phyloP scores from a whole-genome alignment of 78 protist species.

The Cavenderia fasciculata region DNA sequence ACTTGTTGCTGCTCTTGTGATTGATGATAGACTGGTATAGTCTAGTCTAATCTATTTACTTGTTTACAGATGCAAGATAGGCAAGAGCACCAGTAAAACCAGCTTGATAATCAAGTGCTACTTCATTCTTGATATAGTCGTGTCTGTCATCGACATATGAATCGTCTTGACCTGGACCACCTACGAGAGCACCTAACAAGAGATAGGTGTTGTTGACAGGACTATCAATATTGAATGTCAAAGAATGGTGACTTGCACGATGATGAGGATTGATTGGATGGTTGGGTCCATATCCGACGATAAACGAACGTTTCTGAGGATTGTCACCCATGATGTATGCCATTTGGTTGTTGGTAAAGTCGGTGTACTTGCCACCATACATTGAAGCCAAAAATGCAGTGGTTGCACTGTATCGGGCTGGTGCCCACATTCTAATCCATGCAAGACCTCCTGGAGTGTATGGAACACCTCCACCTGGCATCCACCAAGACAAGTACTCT shows the following conservation, averaged over 20 bases:
- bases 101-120: slow-evolving; percentile 62
- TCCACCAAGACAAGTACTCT: slow-evolving; percentile 38
- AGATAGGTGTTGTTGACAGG: slow-evolving; percentile 49
- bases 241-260: slow-evolving; percentile 58
- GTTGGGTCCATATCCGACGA: slow-evolving; percentile 54
- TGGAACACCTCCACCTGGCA: slow-evolving; percentile 46
- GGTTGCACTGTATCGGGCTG: slow-evolving; percentile 37
- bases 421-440: slow-evolving; percentile 39
- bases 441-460: slow-evolving; percentile 24
- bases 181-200: slow-evolving; percentile 38
- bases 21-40: too few species aligned
- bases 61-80: slow-evolving; percentile 11
- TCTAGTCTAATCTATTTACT: neutral
- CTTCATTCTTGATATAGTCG: slow-evolving; percentile 59
- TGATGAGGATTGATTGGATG: slow-evolving; percentile 70
- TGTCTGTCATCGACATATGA: slow-evolving; percentile 12
- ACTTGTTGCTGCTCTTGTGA: too few species aligned
- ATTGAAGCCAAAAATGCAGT: slow-evolving; percentile 35
- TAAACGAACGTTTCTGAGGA: slow-evolving; percentile 54
- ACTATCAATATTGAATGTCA: slow-evolving; percentile 13
- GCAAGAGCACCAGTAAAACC: slow-evolving; percentile 40
- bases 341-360: slow-evolving; percentile 32
- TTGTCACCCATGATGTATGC: slow-evolving; percentile 53
- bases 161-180: slow-evolving; percentile 46
- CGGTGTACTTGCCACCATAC: slow-evolving; percentile 49